Conservation (phyloP, 1,284 basidiomycete species). For the Puccinia coronata region DNA sequence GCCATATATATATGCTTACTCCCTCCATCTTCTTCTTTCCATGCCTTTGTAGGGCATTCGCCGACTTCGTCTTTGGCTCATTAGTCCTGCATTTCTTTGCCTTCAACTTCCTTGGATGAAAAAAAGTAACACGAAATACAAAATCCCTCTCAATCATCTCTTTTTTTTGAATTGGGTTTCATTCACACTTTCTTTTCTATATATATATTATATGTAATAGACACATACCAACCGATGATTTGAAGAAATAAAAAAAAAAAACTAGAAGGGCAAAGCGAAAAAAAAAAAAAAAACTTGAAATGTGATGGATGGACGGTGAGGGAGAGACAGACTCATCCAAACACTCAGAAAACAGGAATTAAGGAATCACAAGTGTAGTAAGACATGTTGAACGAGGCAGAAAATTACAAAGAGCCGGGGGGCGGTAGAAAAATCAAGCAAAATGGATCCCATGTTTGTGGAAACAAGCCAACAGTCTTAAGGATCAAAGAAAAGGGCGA, state of each 20-base stretch:
- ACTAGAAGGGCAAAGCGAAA: not conserved
- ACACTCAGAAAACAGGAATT: too few species aligned
- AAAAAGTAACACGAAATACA: not conserved
- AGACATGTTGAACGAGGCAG: too few species aligned
- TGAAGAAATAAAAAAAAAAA: not conserved
- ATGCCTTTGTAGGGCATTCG: conserved; percentile 68
- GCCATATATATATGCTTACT: not conserved
- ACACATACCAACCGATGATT: not conserved
- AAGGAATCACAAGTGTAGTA: too few species aligned
- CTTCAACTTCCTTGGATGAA: conserved; percentile 87
- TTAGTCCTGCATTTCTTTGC: conserved; percentile 97
- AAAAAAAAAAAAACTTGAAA: not conserved
- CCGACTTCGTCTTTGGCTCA: conserved; percentile 90
- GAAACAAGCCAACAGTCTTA: conserved; percentile 44
- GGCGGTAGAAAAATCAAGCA: not conserved
- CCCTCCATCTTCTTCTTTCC: not conserved
- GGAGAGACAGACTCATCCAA: not conserved
- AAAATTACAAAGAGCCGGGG: not conserved
- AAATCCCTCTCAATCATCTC: not conserved
- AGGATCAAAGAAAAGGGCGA: not conserved
- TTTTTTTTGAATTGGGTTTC: conserved; percentile 6
- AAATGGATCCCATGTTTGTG: conserved; percentile 50
- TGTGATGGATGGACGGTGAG: not conserved
- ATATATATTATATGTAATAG: too few species aligned
- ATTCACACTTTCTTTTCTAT: too few species aligned